These are phyloP conservation scores for Metschnikowia bowlesiae DNA, from an alignment of 805 yeast species.

Conservation along the genomic window DNA sequence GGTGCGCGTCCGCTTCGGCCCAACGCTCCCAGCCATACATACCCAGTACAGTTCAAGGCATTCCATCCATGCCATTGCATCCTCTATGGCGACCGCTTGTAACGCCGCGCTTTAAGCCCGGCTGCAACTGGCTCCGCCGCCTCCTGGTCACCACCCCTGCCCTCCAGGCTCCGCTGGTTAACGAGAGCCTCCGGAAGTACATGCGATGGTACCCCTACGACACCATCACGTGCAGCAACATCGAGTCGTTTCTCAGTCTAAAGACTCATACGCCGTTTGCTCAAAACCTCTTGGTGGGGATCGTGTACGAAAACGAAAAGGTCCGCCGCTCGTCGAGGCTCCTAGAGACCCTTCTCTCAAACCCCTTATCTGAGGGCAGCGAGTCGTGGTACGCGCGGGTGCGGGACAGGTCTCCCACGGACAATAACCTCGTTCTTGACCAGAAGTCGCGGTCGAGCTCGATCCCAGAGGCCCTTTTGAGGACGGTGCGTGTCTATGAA, in stretches of 20 bases:
- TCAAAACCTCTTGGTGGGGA: slow-evolving; percentile 27
- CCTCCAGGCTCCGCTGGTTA: slow-evolving; percentile 3
- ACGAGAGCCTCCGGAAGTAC: slow-evolving; percentile 15
- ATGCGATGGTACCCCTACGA: slow-evolving; percentile 21
- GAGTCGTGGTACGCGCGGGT: slow-evolving; percentile 29
- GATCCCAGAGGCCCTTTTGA: slow-evolving; percentile 10
- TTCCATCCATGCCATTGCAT: not conserved
- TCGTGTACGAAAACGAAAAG: slow-evolving; percentile 27
- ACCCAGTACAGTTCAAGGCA: too few relatives aligned
- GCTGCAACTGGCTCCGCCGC: not conserved
- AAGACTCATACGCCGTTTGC: slow-evolving; percentile 5
- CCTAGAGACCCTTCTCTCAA: slow-evolving; percentile 36
- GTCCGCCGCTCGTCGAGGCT: slow-evolving; percentile 22
- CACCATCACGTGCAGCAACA: slow-evolving; percentile 16
- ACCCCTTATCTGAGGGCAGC: slow-evolving; percentile 34
- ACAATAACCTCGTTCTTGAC: slow-evolving; percentile 20
- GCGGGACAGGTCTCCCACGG: slow-evolving; percentile 16
- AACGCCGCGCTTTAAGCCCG: not conserved
- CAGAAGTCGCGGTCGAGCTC: not conserved
- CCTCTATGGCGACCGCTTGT: not conserved
- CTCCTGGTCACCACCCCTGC: not conserved
- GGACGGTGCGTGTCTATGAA: slow-evolving; percentile 8
- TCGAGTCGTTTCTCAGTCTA: slow-evolving; percentile 12
- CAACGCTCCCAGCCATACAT: not conserved
- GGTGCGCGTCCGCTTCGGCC: not conserved